Evolutionary conservation across 768 basidiomycete species (phyloP).

Genomic region (Lenzites betulinus): DNA sequence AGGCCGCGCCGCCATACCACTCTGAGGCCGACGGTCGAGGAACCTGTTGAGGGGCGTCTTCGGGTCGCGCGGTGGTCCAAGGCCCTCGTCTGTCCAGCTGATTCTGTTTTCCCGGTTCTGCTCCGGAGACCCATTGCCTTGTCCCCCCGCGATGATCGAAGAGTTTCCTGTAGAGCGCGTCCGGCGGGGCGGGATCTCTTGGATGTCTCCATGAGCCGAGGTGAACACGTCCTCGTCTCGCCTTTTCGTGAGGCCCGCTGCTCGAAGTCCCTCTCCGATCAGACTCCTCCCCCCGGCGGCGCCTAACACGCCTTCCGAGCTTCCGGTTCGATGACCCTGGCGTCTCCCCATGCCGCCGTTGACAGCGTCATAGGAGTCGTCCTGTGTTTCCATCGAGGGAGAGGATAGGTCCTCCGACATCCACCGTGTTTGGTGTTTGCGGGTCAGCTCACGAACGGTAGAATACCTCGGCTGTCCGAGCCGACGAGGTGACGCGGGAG

Average conservation of each 20-base stretch:
- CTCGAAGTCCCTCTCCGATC: constrained; percentile 66
- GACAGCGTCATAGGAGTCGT: constrained; percentile 28
- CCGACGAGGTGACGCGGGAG: constrained; percentile 29
- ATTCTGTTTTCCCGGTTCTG: constrained; percentile 7
- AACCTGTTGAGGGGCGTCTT: constrained; percentile 18
- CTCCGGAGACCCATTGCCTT: constrained; percentile 11
- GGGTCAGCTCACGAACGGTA: constrained; percentile 50
- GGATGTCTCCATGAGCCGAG: constrained; percentile 9
- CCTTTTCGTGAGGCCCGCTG: constrained; percentile 62
- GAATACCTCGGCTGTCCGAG: constrained; percentile 41
- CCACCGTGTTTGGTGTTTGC: constrained; percentile 56
- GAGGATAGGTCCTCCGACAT: constrained; percentile 48
- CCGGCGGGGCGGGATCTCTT: constrained; percentile 18
- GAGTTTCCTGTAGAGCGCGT: constrained; percentile 28
- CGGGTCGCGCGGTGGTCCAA: constrained; percentile 12
- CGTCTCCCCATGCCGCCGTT: constrained; percentile 42
- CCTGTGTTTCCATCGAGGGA: constrained; percentile 24
- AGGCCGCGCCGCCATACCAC: constrained; percentile 20
- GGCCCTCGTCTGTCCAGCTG: constrained; percentile 20
- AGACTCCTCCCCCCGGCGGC: constrained; percentile 53
- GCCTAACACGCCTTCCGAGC: constrained; percentile 61
- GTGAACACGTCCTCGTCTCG: constrained; percentile 41
- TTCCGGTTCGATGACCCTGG: constrained; percentile 64
- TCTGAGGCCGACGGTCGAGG: constrained; percentile 10
- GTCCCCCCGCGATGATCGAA: constrained; percentile 19